phyloP scores from a whole-genome alignment of 495 filamentous ascomycete species.

The Thermochaetoides thermophila region DNA sequence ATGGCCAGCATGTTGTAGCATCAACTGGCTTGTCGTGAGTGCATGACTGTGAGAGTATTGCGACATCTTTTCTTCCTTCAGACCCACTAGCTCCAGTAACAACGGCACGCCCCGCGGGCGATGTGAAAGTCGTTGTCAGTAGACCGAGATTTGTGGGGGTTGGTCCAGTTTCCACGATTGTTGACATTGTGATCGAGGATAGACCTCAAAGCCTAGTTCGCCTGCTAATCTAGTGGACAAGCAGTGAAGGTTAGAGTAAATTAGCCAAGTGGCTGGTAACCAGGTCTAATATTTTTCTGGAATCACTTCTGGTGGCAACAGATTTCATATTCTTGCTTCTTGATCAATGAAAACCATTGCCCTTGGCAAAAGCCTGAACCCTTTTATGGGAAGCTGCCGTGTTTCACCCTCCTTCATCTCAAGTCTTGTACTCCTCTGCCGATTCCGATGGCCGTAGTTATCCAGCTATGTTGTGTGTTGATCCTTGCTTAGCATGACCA shows the following conservation, averaged over 20 bases:
- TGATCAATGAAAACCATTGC: too few relatives aligned
- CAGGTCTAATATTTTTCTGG: too few relatives aligned
- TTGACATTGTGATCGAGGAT: slow-evolving; percentile 8
- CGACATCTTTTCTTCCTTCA: slow-evolving; percentile 6
- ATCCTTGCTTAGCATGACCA: too few relatives aligned
- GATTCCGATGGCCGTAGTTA: too few relatives aligned
- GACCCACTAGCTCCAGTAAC: slow-evolving; percentile 12
- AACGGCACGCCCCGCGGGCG: slow-evolving; percentile 17
- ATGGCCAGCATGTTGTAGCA: slow-evolving; percentile 20
- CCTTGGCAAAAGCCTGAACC: too few relatives aligned
- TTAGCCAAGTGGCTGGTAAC: too few relatives aligned
- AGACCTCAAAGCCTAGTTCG: not conserved
- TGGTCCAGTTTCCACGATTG: slow-evolving; percentile 10
- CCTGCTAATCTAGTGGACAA: too few relatives aligned
- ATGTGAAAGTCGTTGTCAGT: slow-evolving; percentile 22
- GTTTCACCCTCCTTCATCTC: slow-evolving; percentile 2
- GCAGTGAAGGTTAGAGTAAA: too few relatives aligned
- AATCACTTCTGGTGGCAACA: too few relatives aligned
- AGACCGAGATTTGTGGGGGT: slow-evolving; percentile 21
- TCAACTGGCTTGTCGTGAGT: slow-evolving; percentile 9
- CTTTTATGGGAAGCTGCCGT: not conserved
- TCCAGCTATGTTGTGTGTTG: too few relatives aligned
- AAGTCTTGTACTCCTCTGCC: too few relatives aligned
- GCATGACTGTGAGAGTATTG: slow-evolving; percentile 14
- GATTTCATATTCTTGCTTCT: too few relatives aligned